Conservation (phyloP, 2,329 filamentous ascomycete species). For the Capronia coronata region DNA sequence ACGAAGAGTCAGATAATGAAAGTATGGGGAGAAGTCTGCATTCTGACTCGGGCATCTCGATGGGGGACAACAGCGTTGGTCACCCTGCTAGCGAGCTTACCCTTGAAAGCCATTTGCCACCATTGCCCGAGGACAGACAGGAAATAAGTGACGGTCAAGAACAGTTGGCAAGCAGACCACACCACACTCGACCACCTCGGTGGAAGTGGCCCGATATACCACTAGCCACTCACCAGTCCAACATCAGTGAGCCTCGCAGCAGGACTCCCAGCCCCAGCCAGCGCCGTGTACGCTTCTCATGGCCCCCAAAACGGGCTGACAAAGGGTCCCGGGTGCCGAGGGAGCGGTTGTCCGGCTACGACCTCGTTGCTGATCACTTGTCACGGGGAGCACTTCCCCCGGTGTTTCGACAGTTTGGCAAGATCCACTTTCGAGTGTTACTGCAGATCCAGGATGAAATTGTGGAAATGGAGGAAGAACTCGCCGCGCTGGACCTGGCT, state of each 20-base stretch:
- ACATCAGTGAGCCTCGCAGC: neutral
- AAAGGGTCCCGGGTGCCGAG: neutral
- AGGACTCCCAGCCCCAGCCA: conserved; percentile 16
- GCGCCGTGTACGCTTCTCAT: neutral
- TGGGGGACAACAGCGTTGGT: conserved; percentile 31
- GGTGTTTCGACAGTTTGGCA: conserved; percentile 76
- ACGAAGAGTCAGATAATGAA: conserved; percentile 23
- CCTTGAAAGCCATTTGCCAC: conserved; percentile 11
- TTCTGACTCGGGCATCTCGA: conserved; percentile 34
- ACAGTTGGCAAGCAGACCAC: conserved; percentile 4
- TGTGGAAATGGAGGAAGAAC: conserved; percentile 69
- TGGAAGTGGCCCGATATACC: conserved; percentile 22
- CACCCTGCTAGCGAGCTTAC: conserved; percentile 4
- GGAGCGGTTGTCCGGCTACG: conserved; percentile 40
- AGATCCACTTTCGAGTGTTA: conserved; percentile 73
- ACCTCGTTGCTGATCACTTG: conserved; percentile 54
- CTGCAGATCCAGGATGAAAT: conserved; percentile 83
- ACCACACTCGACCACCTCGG: conserved; percentile 5
- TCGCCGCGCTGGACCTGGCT: conserved; percentile 58
- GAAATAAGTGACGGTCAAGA: conserved; percentile 4
- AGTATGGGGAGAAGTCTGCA: conserved; percentile 28
- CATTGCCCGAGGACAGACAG: conserved; percentile 15
- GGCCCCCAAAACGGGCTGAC: conserved; percentile 2
- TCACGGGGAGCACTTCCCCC: conserved; percentile 44
- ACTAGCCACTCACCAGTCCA: conserved; percentile 12